These are phyloP conservation scores for Linum usitatissimum DNA, from an alignment of 345 rosid species.

Conservation along the genomic window DNA sequence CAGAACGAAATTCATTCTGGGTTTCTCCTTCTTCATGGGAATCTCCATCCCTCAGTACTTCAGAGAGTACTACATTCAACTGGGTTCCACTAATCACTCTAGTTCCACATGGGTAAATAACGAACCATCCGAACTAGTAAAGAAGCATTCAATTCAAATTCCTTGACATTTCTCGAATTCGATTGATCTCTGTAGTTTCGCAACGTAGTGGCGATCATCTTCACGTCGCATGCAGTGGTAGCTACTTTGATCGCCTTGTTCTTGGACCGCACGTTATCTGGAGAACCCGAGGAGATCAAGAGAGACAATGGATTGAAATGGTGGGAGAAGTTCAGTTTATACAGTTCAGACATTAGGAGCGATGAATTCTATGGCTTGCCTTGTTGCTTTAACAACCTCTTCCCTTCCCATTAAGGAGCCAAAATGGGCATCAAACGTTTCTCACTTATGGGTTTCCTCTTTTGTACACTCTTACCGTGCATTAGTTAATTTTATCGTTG, in stretches of 20 bases:
- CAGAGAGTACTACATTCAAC: slow-evolving; percentile 48
- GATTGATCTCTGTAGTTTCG: slow-evolving; percentile 24
- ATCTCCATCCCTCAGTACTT: slow-evolving; percentile 79
- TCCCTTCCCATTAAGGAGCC: slow-evolving; percentile 37
- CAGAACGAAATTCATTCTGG: slow-evolving; percentile 59
- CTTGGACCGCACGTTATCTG: slow-evolving; percentile 39
- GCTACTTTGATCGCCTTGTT: slow-evolving; percentile 40
- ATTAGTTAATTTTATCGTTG: too few species aligned
- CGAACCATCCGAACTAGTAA: not conserved
- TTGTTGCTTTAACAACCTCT: slow-evolving; percentile 43
- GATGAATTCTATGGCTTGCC: slow-evolving; percentile 67
- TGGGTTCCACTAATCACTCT: slow-evolving; percentile 44
- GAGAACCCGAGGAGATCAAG: slow-evolving; percentile 32
- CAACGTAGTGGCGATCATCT: slow-evolving; percentile 41
- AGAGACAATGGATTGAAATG: slow-evolving; percentile 47
- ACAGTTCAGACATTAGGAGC: slow-evolving; percentile 45
- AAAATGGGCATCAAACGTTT: too few species aligned
- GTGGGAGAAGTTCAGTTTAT: slow-evolving; percentile 57
- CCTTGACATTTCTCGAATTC: not conserved
- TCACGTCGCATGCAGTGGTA: slow-evolving; percentile 51
- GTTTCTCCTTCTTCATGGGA: slow-evolving; percentile 83
- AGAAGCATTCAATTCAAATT: not conserved
- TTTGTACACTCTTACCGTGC: too few species aligned
- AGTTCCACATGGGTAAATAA: slow-evolving; percentile 54
- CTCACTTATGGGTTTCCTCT: too few species aligned